Evolutionary conservation across 2,329 filamentous ascomycete species (phyloP), one percentile per base, ranked within the genome.

Genomic region (Aspergillus carbonarius): DNA sequence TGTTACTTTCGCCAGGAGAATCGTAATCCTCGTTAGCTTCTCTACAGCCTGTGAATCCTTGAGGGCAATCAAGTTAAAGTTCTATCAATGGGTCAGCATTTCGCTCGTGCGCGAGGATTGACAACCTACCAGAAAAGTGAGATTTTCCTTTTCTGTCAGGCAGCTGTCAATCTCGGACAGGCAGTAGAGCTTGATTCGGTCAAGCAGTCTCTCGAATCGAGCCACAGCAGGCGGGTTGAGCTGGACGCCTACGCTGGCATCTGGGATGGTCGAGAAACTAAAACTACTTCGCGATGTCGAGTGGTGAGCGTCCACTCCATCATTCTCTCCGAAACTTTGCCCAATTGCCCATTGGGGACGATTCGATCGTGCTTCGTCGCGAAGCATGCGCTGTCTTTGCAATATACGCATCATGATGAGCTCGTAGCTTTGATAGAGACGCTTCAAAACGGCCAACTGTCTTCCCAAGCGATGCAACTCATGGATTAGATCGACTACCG

Each of bases 21-120:
- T 85, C 3, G 89, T 90, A 62, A 88, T 87, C 58, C 88, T 81
- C 0, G 88, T 91, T 18, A 92, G 81, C 18, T 87, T 83, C 59
- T 90, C 88, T 10, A 91, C 89, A 4, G 86, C 85, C 63, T 86
- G 83, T 0, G 88, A 90, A 72, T 92, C 88, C 70, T 89, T 91
- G 68, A 91, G 85, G 17, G 88, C 85, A 58, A 89, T 90, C 63
- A 92, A 81, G 71, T 89, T 91, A 80, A 92, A 92, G 71, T 91
- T 91, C 87, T 90, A 37, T 54, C 12, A 48, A 27, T 10, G 8
- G 8, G 23, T 67, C 32, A 68, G 62, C 34, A 40, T 13, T 5
- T 15, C 6, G 7, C 30, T 9, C 13, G 17, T 12, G 34, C 25
- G 4, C 13, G 20, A 23, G 1, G 18, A 30, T 13, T 5, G 13